A percentile compares a stretch with the other conserved stretches of the same genome.
Conservation (phyloP, 768 basidiomycete genomes). For the Hydnomerulius pinastri region DNA sequence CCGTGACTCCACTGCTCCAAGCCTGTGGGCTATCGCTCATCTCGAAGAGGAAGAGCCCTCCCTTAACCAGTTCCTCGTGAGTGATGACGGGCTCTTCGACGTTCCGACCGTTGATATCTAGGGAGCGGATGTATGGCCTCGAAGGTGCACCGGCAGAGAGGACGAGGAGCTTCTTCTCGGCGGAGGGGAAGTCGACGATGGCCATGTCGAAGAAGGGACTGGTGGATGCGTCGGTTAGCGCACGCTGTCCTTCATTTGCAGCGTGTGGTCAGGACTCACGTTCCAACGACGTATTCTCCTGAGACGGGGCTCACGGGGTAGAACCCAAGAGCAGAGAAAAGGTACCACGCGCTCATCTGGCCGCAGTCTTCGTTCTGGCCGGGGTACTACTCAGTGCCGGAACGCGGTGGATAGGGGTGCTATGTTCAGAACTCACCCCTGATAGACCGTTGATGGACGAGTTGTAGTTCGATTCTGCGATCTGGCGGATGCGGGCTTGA, state of each 20-base stretch:
- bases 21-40: slow-evolving; percentile 56
- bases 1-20: slow-evolving; percentile 38
- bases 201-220: slow-evolving; percentile 58
- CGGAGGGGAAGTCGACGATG: slow-evolving; percentile 53
- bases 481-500: slow-evolving; percentile 69
- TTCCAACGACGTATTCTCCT: slow-evolving; percentile 73
- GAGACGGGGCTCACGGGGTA: slow-evolving; percentile 85
- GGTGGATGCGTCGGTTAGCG: not conserved
- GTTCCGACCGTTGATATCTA: slow-evolving; percentile 55
- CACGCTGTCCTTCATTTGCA: not conserved
- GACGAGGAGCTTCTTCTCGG: slow-evolving; percentile 46
- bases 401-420: not conserved
- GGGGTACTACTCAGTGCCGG: not conserved
- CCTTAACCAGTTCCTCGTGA: slow-evolving; percentile 61
- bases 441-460: slow-evolving; percentile 68
- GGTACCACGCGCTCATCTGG: slow-evolving; percentile 89
- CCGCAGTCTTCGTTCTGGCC: slow-evolving; percentile 84
- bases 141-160: slow-evolving; percentile 55
- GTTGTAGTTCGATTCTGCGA: slow-evolving; percentile 66
- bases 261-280: slow-evolving; percentile 39
- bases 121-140: slow-evolving; percentile 59
- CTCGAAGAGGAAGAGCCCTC: slow-evolving; percentile 60
- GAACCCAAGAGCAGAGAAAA: slow-evolving; percentile 81
- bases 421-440: slow-evolving; percentile 47
- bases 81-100: slow-evolving; percentile 50